phyloP scores from a whole-genome alignment of 495 filamentous ascomycete genomes.

The Tuber brumale region DNA sequence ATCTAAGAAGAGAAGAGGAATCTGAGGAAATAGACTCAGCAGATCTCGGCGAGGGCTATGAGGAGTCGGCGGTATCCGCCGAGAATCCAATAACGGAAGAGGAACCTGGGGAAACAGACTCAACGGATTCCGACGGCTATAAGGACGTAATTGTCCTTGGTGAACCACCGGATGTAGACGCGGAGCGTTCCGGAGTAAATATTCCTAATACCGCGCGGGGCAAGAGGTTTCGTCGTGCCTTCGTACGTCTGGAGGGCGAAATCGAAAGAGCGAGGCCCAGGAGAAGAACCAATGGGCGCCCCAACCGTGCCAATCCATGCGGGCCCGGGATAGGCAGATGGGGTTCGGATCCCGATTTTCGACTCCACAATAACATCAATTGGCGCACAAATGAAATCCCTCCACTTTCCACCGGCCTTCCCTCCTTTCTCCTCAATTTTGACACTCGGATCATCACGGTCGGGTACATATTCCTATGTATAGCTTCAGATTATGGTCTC shows the following conservation, averaged over 20 bases:
- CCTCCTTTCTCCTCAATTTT: background rate
- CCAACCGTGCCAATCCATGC: background rate
- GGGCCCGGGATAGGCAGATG: background rate
- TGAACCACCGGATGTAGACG: background rate
- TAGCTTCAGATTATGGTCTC: background rate
- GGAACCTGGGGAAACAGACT: background rate
- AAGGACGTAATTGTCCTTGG: background rate
- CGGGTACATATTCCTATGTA: conserved; percentile 3
- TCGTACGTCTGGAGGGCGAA: background rate
- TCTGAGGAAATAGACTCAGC: background rate
- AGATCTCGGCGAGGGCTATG: background rate
- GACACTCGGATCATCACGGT: background rate
- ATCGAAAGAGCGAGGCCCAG: background rate
- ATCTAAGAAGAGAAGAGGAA: conserved; percentile 1
- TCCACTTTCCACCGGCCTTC: background rate
- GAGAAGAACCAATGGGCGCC: background rate
- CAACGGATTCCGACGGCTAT: background rate
- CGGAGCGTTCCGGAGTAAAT: background rate
- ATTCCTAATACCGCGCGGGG: background rate
- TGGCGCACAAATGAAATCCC: background rate
- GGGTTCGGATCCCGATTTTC: background rate
- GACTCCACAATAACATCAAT: background rate
- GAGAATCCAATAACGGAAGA: conserved; percentile 2
- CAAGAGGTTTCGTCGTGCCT: background rate
- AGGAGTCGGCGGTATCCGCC: background rate